Conservation (phyloP, 345 rosid species). For the Laguncularia racemosa region DNA sequence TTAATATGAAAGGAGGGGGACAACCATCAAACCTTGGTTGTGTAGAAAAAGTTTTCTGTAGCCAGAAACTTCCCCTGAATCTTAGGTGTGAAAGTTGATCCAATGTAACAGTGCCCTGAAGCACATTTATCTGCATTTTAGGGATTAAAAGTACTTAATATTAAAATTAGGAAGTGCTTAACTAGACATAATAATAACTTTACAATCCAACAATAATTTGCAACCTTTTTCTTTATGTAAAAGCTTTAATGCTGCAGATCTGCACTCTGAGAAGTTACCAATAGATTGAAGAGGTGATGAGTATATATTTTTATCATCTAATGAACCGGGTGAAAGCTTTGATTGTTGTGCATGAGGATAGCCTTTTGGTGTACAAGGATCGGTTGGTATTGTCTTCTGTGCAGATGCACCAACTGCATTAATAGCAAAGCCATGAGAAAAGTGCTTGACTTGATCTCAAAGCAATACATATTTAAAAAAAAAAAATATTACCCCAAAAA, state of each 20-base stretch:
- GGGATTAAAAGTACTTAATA: neutral
- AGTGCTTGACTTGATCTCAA: too few relatives aligned
- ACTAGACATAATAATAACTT: neutral
- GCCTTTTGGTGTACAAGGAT: constrained; percentile 91
- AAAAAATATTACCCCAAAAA: too few relatives aligned
- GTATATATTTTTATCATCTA: constrained; percentile 23
- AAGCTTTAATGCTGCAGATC: constrained; percentile 53
- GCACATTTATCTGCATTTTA: constrained; percentile 57
- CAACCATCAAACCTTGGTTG: constrained; percentile 53
- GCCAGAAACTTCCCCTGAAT: constrained; percentile 81
- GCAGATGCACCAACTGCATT: constrained; percentile 40
- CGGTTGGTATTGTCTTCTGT: constrained; percentile 26
- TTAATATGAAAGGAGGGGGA: neutral
- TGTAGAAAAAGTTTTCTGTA: constrained; percentile 77
- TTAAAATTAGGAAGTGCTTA: constrained; percentile 8
- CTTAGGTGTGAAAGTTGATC: constrained; percentile 74
- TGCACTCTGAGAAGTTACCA: constrained; percentile 91
- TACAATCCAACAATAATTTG: constrained; percentile 3
- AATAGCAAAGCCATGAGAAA: constrained; percentile 2
- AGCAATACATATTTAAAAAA: too few relatives aligned
- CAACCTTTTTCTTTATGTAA: constrained; percentile 79
- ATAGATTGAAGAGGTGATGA: constrained; percentile 36
- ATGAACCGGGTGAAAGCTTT: constrained; percentile 32
- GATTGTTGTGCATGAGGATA: constrained; percentile 27
- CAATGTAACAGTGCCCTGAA: constrained; percentile 52